phyloP scores from a whole-genome alignment of 495 filamentous ascomycete species.

The Hypomontagnella submonticulosa region DNA sequence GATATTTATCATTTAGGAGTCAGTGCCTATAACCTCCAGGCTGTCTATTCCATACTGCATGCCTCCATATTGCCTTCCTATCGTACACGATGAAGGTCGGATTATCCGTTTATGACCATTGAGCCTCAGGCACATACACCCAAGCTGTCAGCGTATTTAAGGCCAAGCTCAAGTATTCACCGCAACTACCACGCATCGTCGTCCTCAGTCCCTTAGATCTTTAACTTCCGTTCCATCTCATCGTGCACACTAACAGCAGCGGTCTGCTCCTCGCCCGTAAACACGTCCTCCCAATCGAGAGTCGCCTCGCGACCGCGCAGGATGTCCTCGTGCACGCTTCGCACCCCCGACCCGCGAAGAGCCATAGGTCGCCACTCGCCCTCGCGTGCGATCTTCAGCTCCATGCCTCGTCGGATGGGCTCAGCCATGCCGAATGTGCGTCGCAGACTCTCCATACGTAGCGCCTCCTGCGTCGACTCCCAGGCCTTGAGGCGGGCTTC shows the following conservation, averaged over 20 bases:
- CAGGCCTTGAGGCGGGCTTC: conserved; percentile 87
- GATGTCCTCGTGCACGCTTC: conserved; percentile 47
- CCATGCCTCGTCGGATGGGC: conserved; percentile 93
- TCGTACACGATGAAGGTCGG: too few species aligned
- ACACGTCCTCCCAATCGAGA: conserved; percentile 64
- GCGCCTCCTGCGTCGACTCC: conserved; percentile 81
- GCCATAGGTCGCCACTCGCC: conserved; percentile 64
- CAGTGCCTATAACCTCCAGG: background rate
- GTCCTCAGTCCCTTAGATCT: conserved; percentile 49
- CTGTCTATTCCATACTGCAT: conserved; percentile 14
- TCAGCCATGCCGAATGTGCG: conserved; percentile 92
- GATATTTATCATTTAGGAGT: background rate
- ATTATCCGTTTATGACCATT: background rate
- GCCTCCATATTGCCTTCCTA: background rate
- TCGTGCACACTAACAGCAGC: conserved; percentile 78
- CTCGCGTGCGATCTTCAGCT: conserved; percentile 79
- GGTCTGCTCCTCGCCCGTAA: conserved; percentile 74
- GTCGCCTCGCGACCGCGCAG: conserved; percentile 63
- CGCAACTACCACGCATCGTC: background rate
- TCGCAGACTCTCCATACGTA: conserved; percentile 89
- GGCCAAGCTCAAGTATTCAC: background rate
- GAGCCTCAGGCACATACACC: background rate
- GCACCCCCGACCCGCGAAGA: conserved; percentile 48
- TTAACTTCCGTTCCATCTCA: conserved; percentile 92
- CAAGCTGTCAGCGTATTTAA: background rate